A percentile compares a stretch with the other conserved stretches of the same genome.
Evolutionary conservation across 164 flowering plant species (phyloP).

Genomic region (Nymphaea colorata): DNA sequence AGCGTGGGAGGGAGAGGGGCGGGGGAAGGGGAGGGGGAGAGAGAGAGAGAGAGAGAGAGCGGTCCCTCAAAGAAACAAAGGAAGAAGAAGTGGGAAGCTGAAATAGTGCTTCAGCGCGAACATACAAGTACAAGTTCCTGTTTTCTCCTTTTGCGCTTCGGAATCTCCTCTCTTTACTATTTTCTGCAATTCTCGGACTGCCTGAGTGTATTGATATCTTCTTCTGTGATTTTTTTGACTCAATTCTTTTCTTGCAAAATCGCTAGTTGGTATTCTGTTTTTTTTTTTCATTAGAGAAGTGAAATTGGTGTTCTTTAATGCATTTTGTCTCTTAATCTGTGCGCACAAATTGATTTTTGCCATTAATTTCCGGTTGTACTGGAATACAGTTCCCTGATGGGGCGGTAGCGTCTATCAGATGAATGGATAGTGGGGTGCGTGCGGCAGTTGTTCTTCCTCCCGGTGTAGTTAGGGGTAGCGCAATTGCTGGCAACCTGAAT

Average conservation of each 20-base stretch:
- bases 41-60: no score
- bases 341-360: neutral
- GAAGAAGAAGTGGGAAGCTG: neutral
- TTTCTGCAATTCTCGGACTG: no score
- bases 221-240: no score
- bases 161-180: no score
- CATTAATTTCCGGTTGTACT: neutral
- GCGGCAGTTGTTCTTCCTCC: neutral
- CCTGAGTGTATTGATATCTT: no score
- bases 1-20: neutral
- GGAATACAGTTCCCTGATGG: neutral
- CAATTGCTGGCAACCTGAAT: neutral
- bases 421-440: neutral
- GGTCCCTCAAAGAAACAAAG: no score
- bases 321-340: neutral
- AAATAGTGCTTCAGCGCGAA: neutral
- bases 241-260: no score
- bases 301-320: no score
- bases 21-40: no score
- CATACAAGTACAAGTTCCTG: neutral
- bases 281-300: no score
- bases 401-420: neutral
- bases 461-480: neutral
- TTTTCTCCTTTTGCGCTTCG: no score
- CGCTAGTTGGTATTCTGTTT: no score